phyloP scores from a whole-genome alignment of 768 basidiomycete species.

The Auricularia sp. region DNA sequence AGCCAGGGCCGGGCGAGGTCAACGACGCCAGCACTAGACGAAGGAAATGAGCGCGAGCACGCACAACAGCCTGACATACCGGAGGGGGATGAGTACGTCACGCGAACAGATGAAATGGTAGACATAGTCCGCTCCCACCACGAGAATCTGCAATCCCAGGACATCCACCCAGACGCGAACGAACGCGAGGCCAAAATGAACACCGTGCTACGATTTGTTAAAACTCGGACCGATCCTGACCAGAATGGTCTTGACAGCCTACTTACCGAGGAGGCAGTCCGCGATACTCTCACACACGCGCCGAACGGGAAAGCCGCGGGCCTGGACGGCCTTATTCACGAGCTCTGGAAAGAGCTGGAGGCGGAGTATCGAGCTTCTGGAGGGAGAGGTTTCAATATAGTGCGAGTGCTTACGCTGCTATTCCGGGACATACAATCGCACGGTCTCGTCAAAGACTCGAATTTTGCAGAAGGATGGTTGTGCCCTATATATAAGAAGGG shows the following conservation, averaged over 20 bases:
- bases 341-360: neutral
- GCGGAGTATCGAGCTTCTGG: neutral
- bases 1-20: too few species aligned
- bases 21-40: too few species aligned
- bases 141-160: neutral
- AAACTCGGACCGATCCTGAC: neutral
- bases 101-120: neutral
- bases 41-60: too few species aligned
- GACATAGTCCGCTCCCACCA: neutral
- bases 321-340: neutral
- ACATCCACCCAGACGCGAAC: neutral
- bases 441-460: constrained; percentile 7
- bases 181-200: neutral
- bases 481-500: constrained; percentile 30
- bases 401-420: constrained; percentile 23
- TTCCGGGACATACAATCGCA: constrained; percentile 32
- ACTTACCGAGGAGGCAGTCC: neutral
- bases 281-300: neutral
- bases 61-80: too few species aligned
- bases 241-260: neutral
- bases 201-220: neutral
- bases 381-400: neutral
- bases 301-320: neutral
- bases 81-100: neutral
- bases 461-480: constrained; percentile 23